These are phyloP conservation scores for Babesia divergens DNA, from an alignment of 169 alveolate species.

Conservation along the genomic window DNA sequence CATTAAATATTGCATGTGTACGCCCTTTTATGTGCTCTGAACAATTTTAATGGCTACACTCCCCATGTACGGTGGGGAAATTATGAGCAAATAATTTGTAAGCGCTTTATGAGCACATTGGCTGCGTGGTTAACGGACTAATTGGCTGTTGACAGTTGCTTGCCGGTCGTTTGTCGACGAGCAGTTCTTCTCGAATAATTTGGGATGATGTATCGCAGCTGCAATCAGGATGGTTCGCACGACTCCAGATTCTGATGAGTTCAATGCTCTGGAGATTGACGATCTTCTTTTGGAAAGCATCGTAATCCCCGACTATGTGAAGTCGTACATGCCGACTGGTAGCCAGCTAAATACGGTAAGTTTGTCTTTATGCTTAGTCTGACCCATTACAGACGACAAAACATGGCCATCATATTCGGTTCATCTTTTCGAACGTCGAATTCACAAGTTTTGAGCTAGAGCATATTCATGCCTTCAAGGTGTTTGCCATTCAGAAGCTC, in stretches of 20 bases:
- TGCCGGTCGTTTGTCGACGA: too few relatives aligned
- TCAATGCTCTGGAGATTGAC: conserved; percentile 38
- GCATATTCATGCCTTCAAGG: conserved; percentile 65
- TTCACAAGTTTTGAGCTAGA: conserved; percentile 66
- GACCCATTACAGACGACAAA: conserved; percentile 43
- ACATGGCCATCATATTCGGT: conserved; percentile 65
- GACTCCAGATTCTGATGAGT: conserved; percentile 7
- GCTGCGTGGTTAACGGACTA: too few relatives aligned
- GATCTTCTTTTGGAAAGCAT: conserved; percentile 61
- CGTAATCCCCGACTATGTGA: conserved; percentile 60
- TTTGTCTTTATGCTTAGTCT: not conserved
- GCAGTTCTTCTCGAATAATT: not conserved
- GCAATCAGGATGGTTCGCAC: not conserved
- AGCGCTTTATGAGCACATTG: too few relatives aligned
- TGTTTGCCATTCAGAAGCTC: conserved; percentile 51
- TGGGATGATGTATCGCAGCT: conserved; percentile 7
- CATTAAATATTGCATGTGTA: too few relatives aligned
- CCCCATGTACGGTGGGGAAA: conserved; percentile 43
- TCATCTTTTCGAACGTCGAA: conserved; percentile 66
- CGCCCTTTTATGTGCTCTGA: too few relatives aligned
- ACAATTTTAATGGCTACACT: too few relatives aligned
- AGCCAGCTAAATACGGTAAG: conserved; percentile 40
- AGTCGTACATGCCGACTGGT: conserved; percentile 27
- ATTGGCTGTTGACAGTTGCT: too few relatives aligned
- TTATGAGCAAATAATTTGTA: too few relatives aligned